phyloP scores from a whole-genome alignment of 2,329 filamentous ascomycete genomes.

The Trichoderma atroviride region DNA sequence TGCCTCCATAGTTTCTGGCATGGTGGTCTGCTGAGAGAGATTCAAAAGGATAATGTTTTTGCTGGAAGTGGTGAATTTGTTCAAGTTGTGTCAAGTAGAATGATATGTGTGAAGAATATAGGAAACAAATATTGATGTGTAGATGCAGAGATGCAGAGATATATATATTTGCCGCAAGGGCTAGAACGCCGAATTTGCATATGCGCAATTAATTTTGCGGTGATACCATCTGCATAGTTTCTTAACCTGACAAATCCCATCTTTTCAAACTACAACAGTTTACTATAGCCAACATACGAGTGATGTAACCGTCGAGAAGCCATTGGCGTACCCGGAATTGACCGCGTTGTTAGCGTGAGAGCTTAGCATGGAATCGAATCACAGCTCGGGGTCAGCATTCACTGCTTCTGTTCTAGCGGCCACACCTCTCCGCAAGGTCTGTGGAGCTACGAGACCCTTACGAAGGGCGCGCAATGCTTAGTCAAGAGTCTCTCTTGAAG shows the following conservation, averaged over 20 bases:
- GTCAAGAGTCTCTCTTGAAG: not conserved
- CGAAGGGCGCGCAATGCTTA: not conserved
- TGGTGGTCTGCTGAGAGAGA: not conserved
- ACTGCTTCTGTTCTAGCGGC: constrained; percentile 1
- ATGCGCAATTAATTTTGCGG: not conserved
- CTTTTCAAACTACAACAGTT: not conserved
- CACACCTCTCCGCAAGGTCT: not conserved
- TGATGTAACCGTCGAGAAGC: not conserved
- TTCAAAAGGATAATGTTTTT: too few species aligned
- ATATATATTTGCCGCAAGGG: not conserved
- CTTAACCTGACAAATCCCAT: constrained; percentile 6
- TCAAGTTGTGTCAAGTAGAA: not conserved
- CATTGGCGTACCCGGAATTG: not conserved
- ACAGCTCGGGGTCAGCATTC: constrained; percentile 1
- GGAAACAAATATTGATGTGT: not conserved
- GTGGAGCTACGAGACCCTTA: not conserved
- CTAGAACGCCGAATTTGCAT: not conserved
- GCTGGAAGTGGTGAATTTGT: not conserved
- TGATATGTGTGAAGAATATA: not conserved
- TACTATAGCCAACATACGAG: not conserved
- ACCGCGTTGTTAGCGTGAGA: not conserved
- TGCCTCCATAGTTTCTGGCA: constrained; percentile 18
- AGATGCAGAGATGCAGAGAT: not conserved
- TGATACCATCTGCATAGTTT: not conserved
- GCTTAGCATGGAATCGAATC: not conserved